These are phyloP conservation scores for Cyberlindnera japonica DNA, from an alignment of 805 yeast genomes.

Conservation along the genomic window DNA sequence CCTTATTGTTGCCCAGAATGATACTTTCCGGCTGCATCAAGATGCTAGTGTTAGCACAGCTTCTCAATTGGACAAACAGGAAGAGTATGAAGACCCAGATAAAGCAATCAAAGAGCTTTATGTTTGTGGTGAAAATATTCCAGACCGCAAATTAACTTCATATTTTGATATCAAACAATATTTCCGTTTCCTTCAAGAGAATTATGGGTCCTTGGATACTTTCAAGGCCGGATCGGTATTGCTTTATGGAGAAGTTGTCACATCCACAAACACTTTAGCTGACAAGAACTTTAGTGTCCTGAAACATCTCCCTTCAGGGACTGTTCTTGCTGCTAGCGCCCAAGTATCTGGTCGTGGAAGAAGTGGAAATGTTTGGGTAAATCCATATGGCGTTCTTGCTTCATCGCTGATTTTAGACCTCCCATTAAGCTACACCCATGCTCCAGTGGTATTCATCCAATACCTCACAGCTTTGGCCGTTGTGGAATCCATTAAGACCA, in stretches of 20 bases:
- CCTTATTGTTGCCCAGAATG: conserved; percentile 49
- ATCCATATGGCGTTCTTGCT: conserved; percentile 89
- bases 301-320: conserved; percentile 62
- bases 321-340: conserved; percentile 63
- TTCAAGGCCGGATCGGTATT: conserved; percentile 55
- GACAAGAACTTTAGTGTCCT: conserved; percentile 67
- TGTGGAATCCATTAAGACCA: conserved; percentile 67
- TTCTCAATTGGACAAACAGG: conserved; percentile 27
- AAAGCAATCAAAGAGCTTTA: conserved; percentile 53
- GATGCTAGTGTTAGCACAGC: conserved; percentile 30
- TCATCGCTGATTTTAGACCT: conserved; percentile 66
- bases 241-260: conserved; percentile 82
- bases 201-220: conserved; percentile 30
- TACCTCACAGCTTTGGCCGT: conserved; percentile 81
- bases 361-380: conserved; percentile 93
- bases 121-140: conserved; percentile 41
- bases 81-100: conserved; percentile 50
- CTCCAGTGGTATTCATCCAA: conserved; percentile 79
- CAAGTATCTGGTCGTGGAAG: conserved; percentile 94
- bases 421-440: conserved; percentile 38
- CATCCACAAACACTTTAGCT: conserved; percentile 79
- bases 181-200: conserved; percentile 39
- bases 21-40: conserved; percentile 49
- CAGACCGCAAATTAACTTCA: conserved; percentile 58
- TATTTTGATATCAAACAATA: conserved; percentile 64